phyloP scores from a whole-genome alignment of 805 yeast species.

The Candida nemodendra region DNA sequence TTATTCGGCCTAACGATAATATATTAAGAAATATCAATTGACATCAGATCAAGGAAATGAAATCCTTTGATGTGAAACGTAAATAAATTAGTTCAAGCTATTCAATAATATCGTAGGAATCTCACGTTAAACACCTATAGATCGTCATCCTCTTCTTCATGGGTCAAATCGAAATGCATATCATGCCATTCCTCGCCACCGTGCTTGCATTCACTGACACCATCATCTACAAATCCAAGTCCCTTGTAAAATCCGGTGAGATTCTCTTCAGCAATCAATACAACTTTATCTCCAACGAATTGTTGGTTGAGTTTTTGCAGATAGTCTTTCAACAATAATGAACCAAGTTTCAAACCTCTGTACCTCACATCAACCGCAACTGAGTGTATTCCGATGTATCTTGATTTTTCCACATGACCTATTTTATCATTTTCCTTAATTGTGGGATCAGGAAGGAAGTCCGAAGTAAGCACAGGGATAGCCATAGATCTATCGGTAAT shows the following conservation, averaged over 20 bases:
- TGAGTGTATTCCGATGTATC: constrained; percentile 77
- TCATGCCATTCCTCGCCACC: constrained; percentile 66
- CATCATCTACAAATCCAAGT: constrained; percentile 74
- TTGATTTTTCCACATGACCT: constrained; percentile 78
- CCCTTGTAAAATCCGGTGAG: constrained; percentile 76
- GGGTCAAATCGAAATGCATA: constrained; percentile 40
- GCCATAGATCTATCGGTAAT: constrained; percentile 63
- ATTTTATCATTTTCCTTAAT: constrained; percentile 21
- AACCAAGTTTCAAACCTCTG: constrained; percentile 80
- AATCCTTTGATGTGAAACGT: no score
- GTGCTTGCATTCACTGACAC: constrained; percentile 56
- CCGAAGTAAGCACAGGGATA: constrained; percentile 43
- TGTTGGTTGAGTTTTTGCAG: constrained; percentile 87
- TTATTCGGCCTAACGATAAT: no score
- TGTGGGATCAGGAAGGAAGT: constrained; percentile 17
- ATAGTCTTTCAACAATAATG: constrained; percentile 82
- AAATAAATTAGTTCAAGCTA: no score
- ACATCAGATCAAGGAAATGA: no score
- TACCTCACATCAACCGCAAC: constrained; percentile 73
- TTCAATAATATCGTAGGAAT: no score
- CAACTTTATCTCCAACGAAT: constrained; percentile 75
- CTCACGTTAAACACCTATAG: constrained; percentile 9
- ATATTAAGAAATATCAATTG: no score
- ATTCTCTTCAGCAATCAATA: constrained; percentile 67
- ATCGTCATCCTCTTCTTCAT: constrained; percentile 43